A percentile compares a stretch with the other conserved stretches of the same genome.
phyloP scores from a whole-genome alignment of 257 asterid genomes.

The Gentiana macrophylla region DNA sequence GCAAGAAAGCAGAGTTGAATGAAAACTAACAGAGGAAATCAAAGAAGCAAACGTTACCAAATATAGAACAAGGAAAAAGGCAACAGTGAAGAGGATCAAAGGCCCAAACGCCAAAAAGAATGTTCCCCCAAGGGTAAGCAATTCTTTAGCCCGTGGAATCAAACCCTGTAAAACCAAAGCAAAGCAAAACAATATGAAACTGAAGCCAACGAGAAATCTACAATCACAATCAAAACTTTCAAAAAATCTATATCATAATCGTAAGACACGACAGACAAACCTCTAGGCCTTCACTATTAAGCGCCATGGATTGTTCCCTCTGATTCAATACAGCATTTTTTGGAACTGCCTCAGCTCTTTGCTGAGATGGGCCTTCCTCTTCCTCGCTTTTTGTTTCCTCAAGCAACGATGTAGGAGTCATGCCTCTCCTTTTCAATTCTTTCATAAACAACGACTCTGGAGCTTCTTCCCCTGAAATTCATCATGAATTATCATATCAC shows the following conservation, averaged over 20 bases:
- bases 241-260: not conserved
- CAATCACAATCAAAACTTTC: not conserved
- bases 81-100: conserved; percentile 58
- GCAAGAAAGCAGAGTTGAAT: too few relatives aligned
- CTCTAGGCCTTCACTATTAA: conserved; percentile 98
- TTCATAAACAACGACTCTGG: conserved; percentile 89
- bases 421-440: conserved; percentile 80
- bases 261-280: conserved; percentile 21
- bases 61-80: conserved; percentile 47
- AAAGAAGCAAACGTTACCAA: conserved; percentile 43
- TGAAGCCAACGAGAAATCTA: not conserved
- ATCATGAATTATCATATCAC: not conserved
- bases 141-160: conserved; percentile 78
- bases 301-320: conserved; percentile 74
- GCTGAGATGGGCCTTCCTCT: conserved; percentile 54
- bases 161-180: conserved; percentile 47
- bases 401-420: conserved; percentile 78
- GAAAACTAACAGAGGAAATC: too few relatives aligned
- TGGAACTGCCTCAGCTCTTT: conserved; percentile 23
- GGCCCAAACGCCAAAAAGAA: conserved; percentile 87
- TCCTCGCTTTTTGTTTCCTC: conserved; percentile 78
- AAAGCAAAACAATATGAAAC: not conserved
- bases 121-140: conserved; percentile 89
- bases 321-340: conserved; percentile 56
- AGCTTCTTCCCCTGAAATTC: conserved; percentile 78